Evolutionary conservation across 2,329 filamentous ascomycete genomes (phyloP), one percentile per base, ranked within the genome.

Genomic region (Paraphaeosphaeria minitans): DNA sequence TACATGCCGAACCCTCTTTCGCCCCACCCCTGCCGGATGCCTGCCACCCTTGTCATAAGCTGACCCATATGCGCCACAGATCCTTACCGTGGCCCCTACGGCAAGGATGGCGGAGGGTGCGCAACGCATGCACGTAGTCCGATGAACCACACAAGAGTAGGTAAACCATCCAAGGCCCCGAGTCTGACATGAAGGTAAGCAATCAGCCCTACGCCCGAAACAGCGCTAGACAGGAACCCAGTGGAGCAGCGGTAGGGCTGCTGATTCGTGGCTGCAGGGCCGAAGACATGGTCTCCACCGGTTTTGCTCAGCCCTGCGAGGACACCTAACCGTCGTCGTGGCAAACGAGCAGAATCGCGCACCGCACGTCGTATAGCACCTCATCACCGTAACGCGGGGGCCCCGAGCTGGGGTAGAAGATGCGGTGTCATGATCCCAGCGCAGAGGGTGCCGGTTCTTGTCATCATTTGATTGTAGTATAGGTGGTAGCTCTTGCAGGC

Each of bases 81-180:
- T 57, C 47, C 24, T 55, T 9, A 21, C 29, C 47, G 4, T 19
- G 42, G 27, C 57, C 53, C 54, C 51, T 52, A 45, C 45, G 63
- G 66, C 59, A 64, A 64, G 62, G 62, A 65, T 54, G 59, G 59
- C 63, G 65, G 63, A 66, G 59, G 49, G 22, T 43, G 57, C 66
- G 66, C 60, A 62, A 57, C 35, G 45, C 37, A 56, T 21, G 7
- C 4, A 33, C 14, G 27, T 21, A 24, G 27, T 2, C 41, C n/a
- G 13, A 43, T 22, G 19, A 19, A 19, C 39, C 19, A 43, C 19
- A 22, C 19, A 43, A 43, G 19, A 19, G 19, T 21, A 9, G 19
- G 19, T 21, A 9, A 10, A 22, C 19, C 12, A 19, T 43, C 19
- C 12, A 19, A 22, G 9, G 5, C 41, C 41, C 5, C 10, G 12